These are phyloP conservation scores for Spirogloea muscicola DNA, from an alignment of 139 green algal genomes.

Conservation along the genomic window DNA sequence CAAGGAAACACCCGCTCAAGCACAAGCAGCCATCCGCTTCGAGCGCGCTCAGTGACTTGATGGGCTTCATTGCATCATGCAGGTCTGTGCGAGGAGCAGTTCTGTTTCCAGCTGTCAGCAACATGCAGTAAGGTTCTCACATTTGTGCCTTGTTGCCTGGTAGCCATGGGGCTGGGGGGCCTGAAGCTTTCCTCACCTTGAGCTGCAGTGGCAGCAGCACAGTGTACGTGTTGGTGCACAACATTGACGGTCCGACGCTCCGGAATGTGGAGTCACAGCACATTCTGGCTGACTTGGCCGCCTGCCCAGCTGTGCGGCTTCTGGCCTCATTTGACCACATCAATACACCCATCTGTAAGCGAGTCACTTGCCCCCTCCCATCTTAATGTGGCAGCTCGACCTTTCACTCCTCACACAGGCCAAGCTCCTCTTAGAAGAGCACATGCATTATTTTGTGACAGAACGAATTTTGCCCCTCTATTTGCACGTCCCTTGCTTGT, in stretches of 20 bases:
- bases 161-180: no score
- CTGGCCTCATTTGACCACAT: slow-evolving; percentile 77
- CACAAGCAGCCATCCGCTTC: not conserved
- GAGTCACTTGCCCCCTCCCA: no score
- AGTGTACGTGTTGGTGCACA: slow-evolving; percentile 73
- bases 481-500: no score
- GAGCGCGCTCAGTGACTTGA: not conserved
- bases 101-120: no score
- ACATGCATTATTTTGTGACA: no score
- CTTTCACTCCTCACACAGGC: no score
- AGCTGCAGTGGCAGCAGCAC: slow-evolving; percentile 1
- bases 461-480: no score
- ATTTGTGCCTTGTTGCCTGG: no score
- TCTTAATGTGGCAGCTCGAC: no score
- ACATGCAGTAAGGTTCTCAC: no score
- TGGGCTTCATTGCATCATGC: not conserved
- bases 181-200: not conserved
- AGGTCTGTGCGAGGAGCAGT: no score
- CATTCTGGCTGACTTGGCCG: slow-evolving; percentile 64
- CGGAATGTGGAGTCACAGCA: slow-evolving; percentile 55
- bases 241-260: slow-evolving; percentile 74
- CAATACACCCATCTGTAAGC: slow-evolving; percentile 60
- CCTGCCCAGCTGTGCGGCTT: slow-evolving; percentile 62
- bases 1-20: not conserved
- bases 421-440: no score